These are phyloP conservation scores for Trichoderma sp. DNA, from an alignment of 2,329 filamentous ascomycete species.

Conservation along the genomic window DNA sequence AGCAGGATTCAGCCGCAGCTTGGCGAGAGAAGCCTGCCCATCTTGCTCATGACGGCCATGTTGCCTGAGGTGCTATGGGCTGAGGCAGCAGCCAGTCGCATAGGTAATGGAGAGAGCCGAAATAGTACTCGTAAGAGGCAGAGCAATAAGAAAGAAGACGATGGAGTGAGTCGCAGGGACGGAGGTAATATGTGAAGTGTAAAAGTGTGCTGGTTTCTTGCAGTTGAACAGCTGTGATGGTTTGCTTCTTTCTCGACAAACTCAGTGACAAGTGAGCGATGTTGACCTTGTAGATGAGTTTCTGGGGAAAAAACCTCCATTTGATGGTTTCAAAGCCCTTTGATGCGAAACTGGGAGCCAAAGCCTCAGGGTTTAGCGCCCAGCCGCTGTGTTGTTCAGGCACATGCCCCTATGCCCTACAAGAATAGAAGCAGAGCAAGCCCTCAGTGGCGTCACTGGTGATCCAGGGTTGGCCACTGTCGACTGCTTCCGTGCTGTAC, in stretches of 20 bases:
- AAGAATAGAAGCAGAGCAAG: not conserved
- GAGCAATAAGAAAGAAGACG: not conserved
- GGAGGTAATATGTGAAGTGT: not conserved
- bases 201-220: not conserved
- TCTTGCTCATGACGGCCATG: not conserved
- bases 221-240: not conserved
- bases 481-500: not conserved
- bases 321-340: not conserved
- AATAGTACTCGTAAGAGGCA: not conserved
- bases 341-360: not conserved
- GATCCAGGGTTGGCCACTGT: not conserved
- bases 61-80: not conserved
- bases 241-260: not conserved
- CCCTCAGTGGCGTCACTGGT: not conserved
- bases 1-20: conserved; percentile 1
- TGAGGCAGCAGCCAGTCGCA: not conserved
- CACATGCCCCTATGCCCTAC: not conserved
- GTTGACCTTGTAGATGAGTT: not conserved
- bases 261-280: not conserved
- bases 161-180: not conserved
- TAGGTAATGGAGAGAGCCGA: not conserved
- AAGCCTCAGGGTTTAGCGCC: not conserved
- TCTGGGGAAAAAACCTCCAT: not conserved
- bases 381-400: not conserved
- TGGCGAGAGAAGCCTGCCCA: not conserved